Conservation (phyloP, 2,329 filamentous ascomycete species). For the Arthroderma uncinatum region DNA sequence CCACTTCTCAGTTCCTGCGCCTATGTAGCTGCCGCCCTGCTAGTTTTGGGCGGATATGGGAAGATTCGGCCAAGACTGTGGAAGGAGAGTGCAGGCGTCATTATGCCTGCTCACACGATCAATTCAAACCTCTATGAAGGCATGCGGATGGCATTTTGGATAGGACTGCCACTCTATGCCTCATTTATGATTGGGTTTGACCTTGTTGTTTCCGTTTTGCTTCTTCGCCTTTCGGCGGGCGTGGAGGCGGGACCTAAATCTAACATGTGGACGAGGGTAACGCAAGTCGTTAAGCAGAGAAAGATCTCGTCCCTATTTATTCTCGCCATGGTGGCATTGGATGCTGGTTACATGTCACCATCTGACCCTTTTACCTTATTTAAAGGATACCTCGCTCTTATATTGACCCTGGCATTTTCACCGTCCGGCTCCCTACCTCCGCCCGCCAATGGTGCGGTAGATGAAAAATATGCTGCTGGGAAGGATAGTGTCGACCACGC, state of each 20-base stretch:
- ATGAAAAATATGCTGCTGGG: not conserved
- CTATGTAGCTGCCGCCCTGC: not conserved
- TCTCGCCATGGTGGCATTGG: slow-evolving; percentile 8
- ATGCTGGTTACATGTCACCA: slow-evolving; percentile 3
- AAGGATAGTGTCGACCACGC: not conserved
- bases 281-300: slow-evolving; percentile 1
- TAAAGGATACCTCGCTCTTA: slow-evolving; percentile 11
- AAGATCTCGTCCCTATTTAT: slow-evolving; percentile 8
- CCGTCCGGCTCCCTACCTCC: not conserved
- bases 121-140: not conserved
- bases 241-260: not conserved
- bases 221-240: slow-evolving; percentile 22
- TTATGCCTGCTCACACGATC: not conserved
- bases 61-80: not conserved
- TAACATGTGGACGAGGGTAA: not conserved
- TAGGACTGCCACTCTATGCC: slow-evolving; percentile 47
- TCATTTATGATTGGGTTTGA: slow-evolving; percentile 45
- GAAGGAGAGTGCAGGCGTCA: not conserved
- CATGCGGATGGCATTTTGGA: slow-evolving; percentile 28
- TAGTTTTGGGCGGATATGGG: not conserved
- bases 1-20: not conserved
- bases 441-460: not conserved
- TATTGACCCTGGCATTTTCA: not conserved
- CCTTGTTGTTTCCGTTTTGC: slow-evolving; percentile 41
- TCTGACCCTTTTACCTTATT: not conserved